A percentile compares a stretch with the other conserved stretches of the same genome.
These are phyloP conservation scores for Elsinoe fawcettii DNA, from an alignment of 2,329 filamentous ascomycete genomes.

Conservation along the genomic window DNA sequence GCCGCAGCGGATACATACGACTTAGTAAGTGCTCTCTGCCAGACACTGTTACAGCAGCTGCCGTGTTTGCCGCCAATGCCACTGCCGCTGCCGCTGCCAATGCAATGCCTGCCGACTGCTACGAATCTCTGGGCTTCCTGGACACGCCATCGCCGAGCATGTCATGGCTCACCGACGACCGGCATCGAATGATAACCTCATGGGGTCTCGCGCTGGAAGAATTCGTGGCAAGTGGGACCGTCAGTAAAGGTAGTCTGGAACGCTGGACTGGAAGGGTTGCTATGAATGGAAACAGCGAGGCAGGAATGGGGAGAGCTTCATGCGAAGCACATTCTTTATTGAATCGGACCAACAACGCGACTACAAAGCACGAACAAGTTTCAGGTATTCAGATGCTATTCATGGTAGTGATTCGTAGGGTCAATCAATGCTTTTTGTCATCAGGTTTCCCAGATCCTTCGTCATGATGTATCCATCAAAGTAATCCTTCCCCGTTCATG, in stretches of 20 bases:
- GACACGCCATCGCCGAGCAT: too few relatives aligned
- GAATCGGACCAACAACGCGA: neutral
- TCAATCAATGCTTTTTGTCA: slow-evolving; percentile 1
- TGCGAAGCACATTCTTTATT: neutral
- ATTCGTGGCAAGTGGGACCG: too few relatives aligned
- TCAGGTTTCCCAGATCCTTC: neutral
- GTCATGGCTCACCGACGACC: too few relatives aligned
- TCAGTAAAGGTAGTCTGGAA: too few relatives aligned
- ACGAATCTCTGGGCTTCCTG: too few relatives aligned
- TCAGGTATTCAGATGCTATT: neutral
- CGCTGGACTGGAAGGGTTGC: too few relatives aligned
- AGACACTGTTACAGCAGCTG: too few relatives aligned
- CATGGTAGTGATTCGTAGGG: neutral
- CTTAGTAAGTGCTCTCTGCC: neutral
- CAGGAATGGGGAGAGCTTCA: neutral
- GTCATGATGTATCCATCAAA: neutral
- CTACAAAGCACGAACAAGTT: neutral
- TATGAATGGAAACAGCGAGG: too few relatives aligned
- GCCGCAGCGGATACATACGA: neutral
- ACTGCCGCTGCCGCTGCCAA: neutral
- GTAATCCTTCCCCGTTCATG: neutral
- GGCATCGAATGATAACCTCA: too few relatives aligned
- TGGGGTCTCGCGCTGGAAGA: too few relatives aligned
- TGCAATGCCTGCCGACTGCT: neutral
- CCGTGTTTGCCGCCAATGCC: neutral